A percentile compares a stretch with the other conserved stretches of the same genome.
Evolutionary conservation across 2,329 filamentous ascomycete species (phyloP).

Genomic region (Colletotrichum eleusines): DNA sequence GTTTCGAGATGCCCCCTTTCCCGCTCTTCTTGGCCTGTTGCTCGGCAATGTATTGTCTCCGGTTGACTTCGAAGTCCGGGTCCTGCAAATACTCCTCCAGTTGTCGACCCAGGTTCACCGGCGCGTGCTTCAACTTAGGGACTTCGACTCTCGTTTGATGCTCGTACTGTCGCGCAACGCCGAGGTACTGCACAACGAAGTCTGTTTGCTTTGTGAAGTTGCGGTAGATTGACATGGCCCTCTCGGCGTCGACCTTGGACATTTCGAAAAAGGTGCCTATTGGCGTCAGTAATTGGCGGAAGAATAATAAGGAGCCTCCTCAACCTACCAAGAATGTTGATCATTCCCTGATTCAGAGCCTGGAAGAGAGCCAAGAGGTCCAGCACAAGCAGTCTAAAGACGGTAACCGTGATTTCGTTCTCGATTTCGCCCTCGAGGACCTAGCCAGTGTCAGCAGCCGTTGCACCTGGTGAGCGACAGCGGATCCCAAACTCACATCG

Average conservation of each 20-base stretch:
- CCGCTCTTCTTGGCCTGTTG: constrained; percentile 77
- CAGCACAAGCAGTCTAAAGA: constrained; percentile 90
- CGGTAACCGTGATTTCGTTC: constrained; percentile 96
- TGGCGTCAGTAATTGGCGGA: constrained; percentile 20
- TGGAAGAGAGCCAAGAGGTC: constrained; percentile 93
- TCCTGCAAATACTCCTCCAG: constrained; percentile 96
- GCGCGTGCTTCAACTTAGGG: constrained; percentile 96
- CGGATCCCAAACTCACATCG: constrained; percentile 72
- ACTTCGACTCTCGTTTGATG: constrained; percentile 93
- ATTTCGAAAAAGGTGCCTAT: constrained; percentile 97
- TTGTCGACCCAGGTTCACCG: constrained; percentile 88
- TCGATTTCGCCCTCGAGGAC: constrained; percentile 89
- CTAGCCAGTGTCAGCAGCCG: constrained; percentile 57
- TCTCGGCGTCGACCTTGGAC: constrained; percentile 92
- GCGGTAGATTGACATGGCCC: constrained; percentile 92
- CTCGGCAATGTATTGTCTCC: constrained; percentile 90
- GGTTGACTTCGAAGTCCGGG: constrained; percentile 93
- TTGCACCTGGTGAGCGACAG: background rate
- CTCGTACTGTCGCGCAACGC: constrained; percentile 89
- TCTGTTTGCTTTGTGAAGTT: constrained; percentile 93
- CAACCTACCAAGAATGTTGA: constrained; percentile 88
- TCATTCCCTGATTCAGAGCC: constrained; percentile 95
- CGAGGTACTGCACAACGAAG: constrained; percentile 89
- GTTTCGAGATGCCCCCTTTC: constrained; percentile 47
- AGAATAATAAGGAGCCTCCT: constrained; percentile 31